Base-by-base conservation (phyloP, 768 basidiomycete genomes). In the Paxillus involutus region DNA sequence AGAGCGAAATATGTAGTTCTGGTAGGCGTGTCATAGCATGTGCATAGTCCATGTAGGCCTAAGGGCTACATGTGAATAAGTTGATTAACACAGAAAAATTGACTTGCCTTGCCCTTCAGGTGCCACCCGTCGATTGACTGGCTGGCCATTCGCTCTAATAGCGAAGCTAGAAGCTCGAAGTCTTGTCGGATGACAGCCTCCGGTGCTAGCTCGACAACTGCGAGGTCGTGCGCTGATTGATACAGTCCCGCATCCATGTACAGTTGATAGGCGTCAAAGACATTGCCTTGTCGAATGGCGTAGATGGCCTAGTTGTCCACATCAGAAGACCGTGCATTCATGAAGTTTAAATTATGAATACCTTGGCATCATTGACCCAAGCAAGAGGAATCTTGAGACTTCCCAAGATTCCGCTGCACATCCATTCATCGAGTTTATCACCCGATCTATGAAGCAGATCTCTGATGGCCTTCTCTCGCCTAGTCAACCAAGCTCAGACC, bases 321-420 rank as follows among this genome's bases (percentile, higher is more conserved):
- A 42, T 58, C 14, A 56, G 48, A 48, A 16, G 47, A 43, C 14
- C 39, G 16, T 32, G 6, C 10, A 42, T 2, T 9, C 44, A 12
- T 6, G 3, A 50, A 36, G 5, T 11, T 26, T 6, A 17, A 9
- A 24, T 14, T 6, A 5, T 24, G 35, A 44, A 71, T 52, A 91
- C 93, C 81, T 90, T 89, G 11, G 94, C 90, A 66, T 95, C 91
- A 37, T 88, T 81, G n/a, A 98, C 80, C 95, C 96, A 99, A 6
- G 81, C 70, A 49, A 82, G 71, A 0, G 97, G 97, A 32, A 98
- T 80, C 59, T 86, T 86, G 30, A 97, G 73, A 62, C 85, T 90
- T 4, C 88, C 86, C 3, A 85, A 78, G 10, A 91, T 73, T 16
- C 88, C 89, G 16, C 84, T 79, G 14, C 78, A 81, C 71, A 80